A percentile compares a stretch with the other conserved stretches of the same genome.
phyloP scores from a whole-genome alignment of 2,329 filamentous ascomycete species.

The Fusarium newnesense region DNA sequence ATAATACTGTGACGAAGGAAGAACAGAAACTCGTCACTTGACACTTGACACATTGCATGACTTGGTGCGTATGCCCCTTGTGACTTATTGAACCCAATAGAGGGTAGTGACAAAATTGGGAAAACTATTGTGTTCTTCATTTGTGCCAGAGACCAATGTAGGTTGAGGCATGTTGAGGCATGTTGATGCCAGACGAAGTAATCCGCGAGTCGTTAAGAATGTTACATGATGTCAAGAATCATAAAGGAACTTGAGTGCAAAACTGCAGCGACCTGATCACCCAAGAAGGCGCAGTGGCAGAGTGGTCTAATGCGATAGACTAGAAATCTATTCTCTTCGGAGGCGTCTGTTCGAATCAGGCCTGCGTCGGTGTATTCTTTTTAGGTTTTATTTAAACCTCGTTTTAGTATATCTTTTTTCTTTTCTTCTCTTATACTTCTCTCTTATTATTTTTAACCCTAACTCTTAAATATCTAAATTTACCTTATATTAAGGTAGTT shows the following conservation, averaged over 20 bases:
- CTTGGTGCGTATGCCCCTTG: no score
- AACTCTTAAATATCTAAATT: no score
- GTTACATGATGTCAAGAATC: rapidly evolving
- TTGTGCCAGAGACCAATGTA: no score
- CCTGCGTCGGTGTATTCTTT: conserved; percentile 26
- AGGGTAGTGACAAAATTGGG: no score
- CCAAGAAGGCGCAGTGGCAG: conserved; percentile 27
- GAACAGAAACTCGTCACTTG: conserved; percentile 21
- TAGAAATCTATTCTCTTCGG: conserved; percentile 30
- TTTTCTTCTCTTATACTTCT: no score
- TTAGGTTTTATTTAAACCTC: neutral
- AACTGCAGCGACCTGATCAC: rapidly evolving
- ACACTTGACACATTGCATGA: neutral
- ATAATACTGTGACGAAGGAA: conserved; percentile 33
- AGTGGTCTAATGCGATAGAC: conserved; percentile 37
- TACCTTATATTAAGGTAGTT: no score
- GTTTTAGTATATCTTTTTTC: no score
- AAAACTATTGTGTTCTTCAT: neutral
- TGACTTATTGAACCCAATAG: neutral
- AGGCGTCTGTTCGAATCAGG: conserved; percentile 23
- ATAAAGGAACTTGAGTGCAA: rapidly evolving
- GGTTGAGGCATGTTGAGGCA: neutral
- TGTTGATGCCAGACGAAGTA: neutral
- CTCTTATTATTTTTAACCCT: neutral
- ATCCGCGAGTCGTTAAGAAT: neutral